These are phyloP conservation scores for Talaromyces sp. DNA, from an alignment of 2,329 filamentous ascomycete species.

Conservation along the genomic window DNA sequence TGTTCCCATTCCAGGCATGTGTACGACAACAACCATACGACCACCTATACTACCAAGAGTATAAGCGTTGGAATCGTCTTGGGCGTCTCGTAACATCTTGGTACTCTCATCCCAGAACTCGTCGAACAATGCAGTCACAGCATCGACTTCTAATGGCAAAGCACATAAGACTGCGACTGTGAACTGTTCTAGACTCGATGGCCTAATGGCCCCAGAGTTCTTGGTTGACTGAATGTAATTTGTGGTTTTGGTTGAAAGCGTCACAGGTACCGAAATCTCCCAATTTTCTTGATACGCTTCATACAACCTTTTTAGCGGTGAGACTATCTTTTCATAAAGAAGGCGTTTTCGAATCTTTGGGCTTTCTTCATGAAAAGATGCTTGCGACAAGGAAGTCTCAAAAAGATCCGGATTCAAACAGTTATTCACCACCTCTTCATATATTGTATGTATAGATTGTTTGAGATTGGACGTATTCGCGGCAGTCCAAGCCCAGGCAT, in stretches of 20 bases:
- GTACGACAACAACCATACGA: conserved; percentile 21
- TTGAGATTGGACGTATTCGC: not conserved
- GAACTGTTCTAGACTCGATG: not conserved
- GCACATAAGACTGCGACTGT: conserved; percentile 32
- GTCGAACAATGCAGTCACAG: conserved; percentile 4
- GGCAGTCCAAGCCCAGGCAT: conserved; percentile 7
- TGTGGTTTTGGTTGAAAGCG: not conserved
- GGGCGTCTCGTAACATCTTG: not conserved
- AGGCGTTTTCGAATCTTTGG: not conserved
- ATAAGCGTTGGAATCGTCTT: conserved; percentile 16
- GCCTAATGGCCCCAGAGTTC: not conserved
- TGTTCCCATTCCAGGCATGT: conserved; percentile 22
- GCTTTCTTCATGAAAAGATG: not conserved
- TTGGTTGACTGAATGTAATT: not conserved
- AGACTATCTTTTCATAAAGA: conserved; percentile 10
- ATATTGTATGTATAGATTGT: not conserved
- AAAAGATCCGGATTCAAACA: conserved; percentile 8
- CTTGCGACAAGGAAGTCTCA: not conserved
- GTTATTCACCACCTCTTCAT: conserved; percentile 3
- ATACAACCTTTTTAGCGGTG: not conserved
- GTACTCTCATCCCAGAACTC: conserved; percentile 2
- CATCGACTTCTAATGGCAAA: conserved; percentile 23
- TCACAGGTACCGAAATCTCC: not conserved
- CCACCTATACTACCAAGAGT: conserved; percentile 18
- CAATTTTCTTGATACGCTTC: conserved; percentile 6